These are phyloP conservation scores for Lophium mytilinum DNA, from an alignment of 495 filamentous ascomycete genomes.

Conservation along the genomic window DNA sequence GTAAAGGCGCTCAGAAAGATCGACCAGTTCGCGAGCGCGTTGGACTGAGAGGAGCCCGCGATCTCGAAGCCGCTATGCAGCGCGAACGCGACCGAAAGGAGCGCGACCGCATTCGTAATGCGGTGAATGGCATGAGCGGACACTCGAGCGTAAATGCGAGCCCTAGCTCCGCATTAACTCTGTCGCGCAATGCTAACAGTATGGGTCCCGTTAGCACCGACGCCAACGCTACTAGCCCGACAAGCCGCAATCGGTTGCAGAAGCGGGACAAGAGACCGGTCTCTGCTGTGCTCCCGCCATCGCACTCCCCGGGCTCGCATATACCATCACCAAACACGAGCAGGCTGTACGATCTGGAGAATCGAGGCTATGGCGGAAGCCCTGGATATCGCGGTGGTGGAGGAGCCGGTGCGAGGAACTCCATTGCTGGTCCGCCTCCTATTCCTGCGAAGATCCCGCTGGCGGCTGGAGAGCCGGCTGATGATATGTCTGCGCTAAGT, in stretches of 20 bases:
- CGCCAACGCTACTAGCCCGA: slow-evolving; percentile 5
- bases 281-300: slow-evolving; percentile 3
- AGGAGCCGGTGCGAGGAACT: slow-evolving; percentile 11
- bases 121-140: slow-evolving; percentile 1
- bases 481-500: slow-evolving; percentile 57
- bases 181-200: slow-evolving; percentile 9
- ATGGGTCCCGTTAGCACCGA: slow-evolving; percentile 20
- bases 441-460: slow-evolving; percentile 72
- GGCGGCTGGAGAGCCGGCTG: slow-evolving; percentile 29
- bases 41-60: slow-evolving; percentile 16
- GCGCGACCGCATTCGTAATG: slow-evolving; percentile 17
- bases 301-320: slow-evolving; percentile 1
- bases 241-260: slow-evolving; percentile 52
- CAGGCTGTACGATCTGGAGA: slow-evolving; percentile 19
- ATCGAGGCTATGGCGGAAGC: slow-evolving; percentile 12
- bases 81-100: slow-evolving; percentile 15
- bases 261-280: slow-evolving; percentile 36
- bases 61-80: slow-evolving; percentile 18
- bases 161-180: slow-evolving; percentile 17
- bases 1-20: slow-evolving; percentile 47
- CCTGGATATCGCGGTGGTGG: slow-evolving; percentile 7
- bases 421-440: slow-evolving; percentile 44
- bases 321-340: slow-evolving; percentile 11
- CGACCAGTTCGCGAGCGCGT: slow-evolving; percentile 36
- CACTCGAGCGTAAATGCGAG: not conserved